Evolutionary conservation across 306 rosid species (phyloP).

Genomic region (Medicago arabica): DNA sequence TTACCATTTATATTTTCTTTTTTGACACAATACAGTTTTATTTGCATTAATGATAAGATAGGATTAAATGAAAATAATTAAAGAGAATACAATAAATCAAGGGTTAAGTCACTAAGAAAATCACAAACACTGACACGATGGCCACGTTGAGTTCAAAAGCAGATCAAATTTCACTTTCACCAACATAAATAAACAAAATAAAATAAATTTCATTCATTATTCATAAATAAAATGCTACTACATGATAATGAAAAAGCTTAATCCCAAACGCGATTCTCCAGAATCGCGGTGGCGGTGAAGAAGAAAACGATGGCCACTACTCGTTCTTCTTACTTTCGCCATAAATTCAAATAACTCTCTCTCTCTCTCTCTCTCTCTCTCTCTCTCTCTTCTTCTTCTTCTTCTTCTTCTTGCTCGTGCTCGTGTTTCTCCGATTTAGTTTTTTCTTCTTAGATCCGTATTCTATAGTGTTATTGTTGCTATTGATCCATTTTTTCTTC

Average conservation of each 20-base stretch:
- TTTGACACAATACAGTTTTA: too few species aligned
- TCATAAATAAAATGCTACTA: too few species aligned
- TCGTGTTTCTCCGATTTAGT: conserved; percentile 39
- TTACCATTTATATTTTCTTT: background rate
- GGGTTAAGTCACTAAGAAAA: background rate
- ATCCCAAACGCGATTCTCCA: background rate
- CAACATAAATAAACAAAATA: background rate
- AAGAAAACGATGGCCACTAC: background rate
- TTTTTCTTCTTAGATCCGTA: conserved; percentile 39
- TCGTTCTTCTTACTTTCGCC: background rate
- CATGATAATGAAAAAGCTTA: background rate
- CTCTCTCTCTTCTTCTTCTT: too few species aligned
- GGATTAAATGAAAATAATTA: background rate
- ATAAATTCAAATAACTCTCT: background rate
- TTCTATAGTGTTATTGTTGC: background rate
- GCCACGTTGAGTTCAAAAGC: conserved; percentile 8
- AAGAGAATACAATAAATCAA: background rate
- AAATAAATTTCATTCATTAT: too few species aligned
- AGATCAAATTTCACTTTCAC: background rate
- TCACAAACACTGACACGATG: background rate
- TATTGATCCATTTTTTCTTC: conserved; percentile 19
- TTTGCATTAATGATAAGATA: background rate
- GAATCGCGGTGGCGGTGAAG: conserved; percentile 15
- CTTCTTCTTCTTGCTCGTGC: background rate
- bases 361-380: background rate